A percentile compares a stretch with the other conserved stretches of the same genome.
These are phyloP conservation scores for Veloboletus limbatus DNA, from an alignment of 1,284 basidiomycete genomes.

Conservation along the genomic window DNA sequence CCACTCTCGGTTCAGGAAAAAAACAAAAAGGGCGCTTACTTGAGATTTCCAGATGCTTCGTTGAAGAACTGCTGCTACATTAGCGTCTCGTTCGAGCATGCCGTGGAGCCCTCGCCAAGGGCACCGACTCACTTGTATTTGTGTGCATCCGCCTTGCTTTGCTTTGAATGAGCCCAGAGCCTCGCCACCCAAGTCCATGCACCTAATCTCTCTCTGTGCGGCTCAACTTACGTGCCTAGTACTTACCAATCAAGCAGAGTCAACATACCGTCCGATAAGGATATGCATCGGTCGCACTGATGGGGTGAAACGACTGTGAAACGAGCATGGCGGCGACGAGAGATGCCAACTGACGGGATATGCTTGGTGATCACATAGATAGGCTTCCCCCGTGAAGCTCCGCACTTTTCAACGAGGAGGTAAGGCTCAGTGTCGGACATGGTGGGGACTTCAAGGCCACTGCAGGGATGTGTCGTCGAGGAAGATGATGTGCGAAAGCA, in stretches of 20 bases:
- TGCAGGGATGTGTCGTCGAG: constrained; percentile 10
- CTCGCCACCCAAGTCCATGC: constrained; percentile 42
- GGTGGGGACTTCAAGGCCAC: constrained; percentile 7
- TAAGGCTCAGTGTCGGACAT: constrained; percentile 39
- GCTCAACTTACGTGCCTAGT: constrained; percentile 13
- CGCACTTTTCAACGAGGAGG: constrained; percentile 41
- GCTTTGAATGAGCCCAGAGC: constrained; percentile 43
- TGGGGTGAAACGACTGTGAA: constrained; percentile 10
- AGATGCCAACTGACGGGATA: constrained; percentile 37
- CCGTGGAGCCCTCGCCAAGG: neutral
- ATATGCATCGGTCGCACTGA: constrained; percentile 33
- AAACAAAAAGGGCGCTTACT: constrained; percentile 28
- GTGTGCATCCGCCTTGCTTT: constrained; percentile 41
- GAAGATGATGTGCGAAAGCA: constrained; percentile 27
- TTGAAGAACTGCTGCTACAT: constrained; percentile 38
- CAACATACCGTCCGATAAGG: constrained; percentile 33
- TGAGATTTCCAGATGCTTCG: constrained; percentile 37
- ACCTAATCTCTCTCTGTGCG: constrained; percentile 40
- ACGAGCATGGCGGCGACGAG: constrained; percentile 3
- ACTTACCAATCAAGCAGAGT: neutral
- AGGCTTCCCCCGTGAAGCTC: constrained; percentile 39
- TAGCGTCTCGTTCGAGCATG: no score
- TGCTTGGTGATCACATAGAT: constrained; percentile 45
- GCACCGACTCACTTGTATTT: constrained; percentile 38
- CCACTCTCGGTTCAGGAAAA: constrained; percentile 5